These are phyloP conservation scores for Blastocystis sp. DNA, from an alignment of 352 stramenopile species.

Conservation along the genomic window DNA sequence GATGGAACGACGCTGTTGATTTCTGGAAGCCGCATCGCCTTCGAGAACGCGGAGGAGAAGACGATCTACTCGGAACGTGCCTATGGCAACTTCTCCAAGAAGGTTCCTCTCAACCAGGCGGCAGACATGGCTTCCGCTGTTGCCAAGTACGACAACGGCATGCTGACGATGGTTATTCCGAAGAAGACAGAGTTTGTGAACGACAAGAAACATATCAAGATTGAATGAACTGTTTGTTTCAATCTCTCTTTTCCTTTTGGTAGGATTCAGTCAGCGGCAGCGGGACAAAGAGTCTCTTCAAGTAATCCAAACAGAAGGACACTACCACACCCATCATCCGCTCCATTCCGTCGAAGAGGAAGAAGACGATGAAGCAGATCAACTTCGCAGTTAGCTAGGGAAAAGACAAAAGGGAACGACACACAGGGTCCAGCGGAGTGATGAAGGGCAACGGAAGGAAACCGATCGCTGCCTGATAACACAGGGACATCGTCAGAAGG, in stretches of 20 bases:
- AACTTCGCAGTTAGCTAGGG: neutral
- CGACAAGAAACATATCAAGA: neutral
- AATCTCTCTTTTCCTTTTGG: neutral
- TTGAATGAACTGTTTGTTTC: neutral
- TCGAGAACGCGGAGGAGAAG: neutral
- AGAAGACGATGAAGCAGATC: neutral
- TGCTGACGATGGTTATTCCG: neutral
- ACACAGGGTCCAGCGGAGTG: neutral
- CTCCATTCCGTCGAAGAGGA: neutral
- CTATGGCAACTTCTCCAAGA: neutral
- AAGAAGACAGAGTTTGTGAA: neutral
- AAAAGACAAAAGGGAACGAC: neutral
- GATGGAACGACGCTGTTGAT: neutral
- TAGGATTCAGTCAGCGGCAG: neutral
- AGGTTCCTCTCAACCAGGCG: neutral
- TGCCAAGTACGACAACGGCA: neutral
- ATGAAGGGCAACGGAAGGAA: neutral
- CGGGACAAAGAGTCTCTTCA: neutral
- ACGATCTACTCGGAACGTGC: neutral
- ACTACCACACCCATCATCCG: neutral
- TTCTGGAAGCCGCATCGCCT: neutral
- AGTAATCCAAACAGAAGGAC: neutral
- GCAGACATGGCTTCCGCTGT: neutral
- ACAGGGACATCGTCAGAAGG: conserved; percentile 1
- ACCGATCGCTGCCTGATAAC: neutral